Evolutionary conservation across 345 rosid species (phyloP).

Genomic region (Citrus reticulata): DNA sequence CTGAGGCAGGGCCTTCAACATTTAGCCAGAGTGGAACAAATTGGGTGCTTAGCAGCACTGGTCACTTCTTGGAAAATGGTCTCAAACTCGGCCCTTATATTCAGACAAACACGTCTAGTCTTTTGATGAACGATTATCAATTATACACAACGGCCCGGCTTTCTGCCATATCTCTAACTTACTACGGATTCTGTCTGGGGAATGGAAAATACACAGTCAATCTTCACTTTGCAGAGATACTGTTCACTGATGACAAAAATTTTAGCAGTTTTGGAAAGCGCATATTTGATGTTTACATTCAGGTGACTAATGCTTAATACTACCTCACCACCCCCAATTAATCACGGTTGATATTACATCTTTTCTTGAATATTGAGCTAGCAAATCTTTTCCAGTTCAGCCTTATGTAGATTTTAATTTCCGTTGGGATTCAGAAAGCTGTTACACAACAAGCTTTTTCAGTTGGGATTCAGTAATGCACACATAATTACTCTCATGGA

Average conservation of each 20-base stretch:
- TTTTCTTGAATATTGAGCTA: not conserved
- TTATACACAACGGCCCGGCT: slow-evolving; percentile 39
- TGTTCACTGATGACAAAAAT: slow-evolving; percentile 33
- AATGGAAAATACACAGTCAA: slow-evolving; percentile 48
- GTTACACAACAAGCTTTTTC: not conserved
- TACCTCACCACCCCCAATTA: too few relatives aligned
- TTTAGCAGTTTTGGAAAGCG: slow-evolving; percentile 50
- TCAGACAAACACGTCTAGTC: slow-evolving; percentile 1
- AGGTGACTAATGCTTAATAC: slow-evolving; percentile 29
- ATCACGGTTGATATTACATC: not conserved
- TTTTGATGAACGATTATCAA: slow-evolving; percentile 10
- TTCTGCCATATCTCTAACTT: slow-evolving; percentile 45
- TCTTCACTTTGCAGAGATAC: slow-evolving; percentile 78
- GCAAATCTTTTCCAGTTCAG: too few relatives aligned
- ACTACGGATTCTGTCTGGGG: slow-evolving; percentile 42
- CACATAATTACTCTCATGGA: too few relatives aligned
- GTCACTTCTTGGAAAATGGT: slow-evolving; percentile 34
- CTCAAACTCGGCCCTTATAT: not conserved
- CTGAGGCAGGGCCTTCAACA: slow-evolving; percentile 20
- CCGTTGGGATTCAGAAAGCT: not conserved
- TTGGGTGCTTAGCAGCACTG: slow-evolving; percentile 55
- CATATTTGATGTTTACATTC: slow-evolving; percentile 58
- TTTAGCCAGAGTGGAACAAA: not conserved
- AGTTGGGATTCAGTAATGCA: not conserved
- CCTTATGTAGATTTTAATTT: not conserved